phyloP scores from a whole-genome alignment of 805 yeast genomes.

The Starmerella ratchasimensis region DNA sequence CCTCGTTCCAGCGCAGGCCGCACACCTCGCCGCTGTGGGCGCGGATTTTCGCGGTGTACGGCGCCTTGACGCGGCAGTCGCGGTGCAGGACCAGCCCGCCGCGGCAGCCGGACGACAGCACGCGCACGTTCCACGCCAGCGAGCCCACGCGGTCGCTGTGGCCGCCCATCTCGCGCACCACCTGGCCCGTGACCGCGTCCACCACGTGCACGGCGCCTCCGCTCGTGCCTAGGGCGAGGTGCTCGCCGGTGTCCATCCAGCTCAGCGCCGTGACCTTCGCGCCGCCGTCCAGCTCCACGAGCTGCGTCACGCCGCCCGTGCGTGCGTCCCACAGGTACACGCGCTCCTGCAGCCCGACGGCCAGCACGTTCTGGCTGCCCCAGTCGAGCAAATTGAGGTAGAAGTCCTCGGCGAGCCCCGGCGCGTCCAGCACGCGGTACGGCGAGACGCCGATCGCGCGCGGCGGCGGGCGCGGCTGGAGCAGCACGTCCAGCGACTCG shows the following conservation, averaged over 20 bases:
- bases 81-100: slow-evolving; percentile 76
- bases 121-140: slow-evolving; percentile 86
- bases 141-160: slow-evolving; percentile 76
- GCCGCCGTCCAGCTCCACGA: slow-evolving; percentile 56
- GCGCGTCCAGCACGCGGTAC: slow-evolving; percentile 87
- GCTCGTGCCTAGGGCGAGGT: slow-evolving; percentile 81
- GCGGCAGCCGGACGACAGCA: slow-evolving; percentile 73
- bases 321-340: slow-evolving; percentile 87
- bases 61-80: slow-evolving; percentile 80
- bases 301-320: slow-evolving; percentile 65
- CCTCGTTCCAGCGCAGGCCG: slow-evolving; percentile 87
- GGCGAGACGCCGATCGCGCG: slow-evolving; percentile 77
- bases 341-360: slow-evolving; percentile 77
- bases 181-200: slow-evolving; percentile 73
- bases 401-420: slow-evolving; percentile 86
- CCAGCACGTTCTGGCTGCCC: slow-evolving; percentile 80
- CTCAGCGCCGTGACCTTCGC: slow-evolving; percentile 71
- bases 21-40: slow-evolving; percentile 89
- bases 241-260: slow-evolving; percentile 93
- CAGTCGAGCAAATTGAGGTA: slow-evolving; percentile 86
- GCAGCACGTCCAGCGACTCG: slow-evolving; percentile 64
- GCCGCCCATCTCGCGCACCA: slow-evolving; percentile 85
- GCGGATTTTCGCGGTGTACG: slow-evolving; percentile 56
- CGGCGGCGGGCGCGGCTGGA: slow-evolving; percentile 70
- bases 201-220: slow-evolving; percentile 84